phyloP scores from a whole-genome alignment of 2,329 filamentous ascomycete species.

The Penicillium occitanis region DNA sequence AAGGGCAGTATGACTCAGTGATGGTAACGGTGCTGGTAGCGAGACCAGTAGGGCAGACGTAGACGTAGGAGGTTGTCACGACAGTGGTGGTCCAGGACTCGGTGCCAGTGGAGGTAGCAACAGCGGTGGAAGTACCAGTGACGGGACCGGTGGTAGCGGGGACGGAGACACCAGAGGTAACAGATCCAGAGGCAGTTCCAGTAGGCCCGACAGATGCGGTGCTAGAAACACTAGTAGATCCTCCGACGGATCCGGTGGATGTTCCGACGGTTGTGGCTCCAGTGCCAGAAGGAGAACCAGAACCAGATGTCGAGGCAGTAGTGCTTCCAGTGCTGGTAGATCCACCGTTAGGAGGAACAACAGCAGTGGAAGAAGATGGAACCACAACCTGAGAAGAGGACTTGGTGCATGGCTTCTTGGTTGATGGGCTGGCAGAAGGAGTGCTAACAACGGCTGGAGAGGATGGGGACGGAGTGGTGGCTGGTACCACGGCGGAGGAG shows the following conservation, averaged over 20 bases:
- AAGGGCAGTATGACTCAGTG: conserved; percentile 28
- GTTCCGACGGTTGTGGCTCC: neutral
- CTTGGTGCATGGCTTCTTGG: conserved; percentile 8
- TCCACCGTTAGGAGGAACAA: conserved; percentile 10
- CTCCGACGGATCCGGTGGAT: neutral
- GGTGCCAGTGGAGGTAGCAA: conserved; percentile 13
- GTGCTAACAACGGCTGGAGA: conserved; percentile 1
- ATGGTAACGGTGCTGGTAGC: conserved; percentile 28
- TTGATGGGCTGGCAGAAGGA: neutral
- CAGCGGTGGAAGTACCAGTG: conserved; percentile 9
- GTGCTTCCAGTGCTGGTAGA: conserved; percentile 5
- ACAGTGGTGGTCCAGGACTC: conserved; percentile 26
- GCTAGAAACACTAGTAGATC: conserved; percentile 6
- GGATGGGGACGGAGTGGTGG: conserved; percentile 2
- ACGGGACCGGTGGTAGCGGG: conserved; percentile 13
- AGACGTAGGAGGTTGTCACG: conserved; percentile 29
- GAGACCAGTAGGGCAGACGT: conserved; percentile 34
- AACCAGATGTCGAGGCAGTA: neutral
- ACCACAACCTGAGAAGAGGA: neutral
- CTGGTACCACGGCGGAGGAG: neutral
- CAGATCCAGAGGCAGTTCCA: conserved; percentile 13
- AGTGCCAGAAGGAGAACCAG: neutral
- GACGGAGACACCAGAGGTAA: conserved; percentile 15
- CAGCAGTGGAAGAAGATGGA: conserved; percentile 6
- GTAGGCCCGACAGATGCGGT: conserved; percentile 10